Base-by-base conservation (phyloP, 75 land plant species). In the Azolla pinnata region DNA sequence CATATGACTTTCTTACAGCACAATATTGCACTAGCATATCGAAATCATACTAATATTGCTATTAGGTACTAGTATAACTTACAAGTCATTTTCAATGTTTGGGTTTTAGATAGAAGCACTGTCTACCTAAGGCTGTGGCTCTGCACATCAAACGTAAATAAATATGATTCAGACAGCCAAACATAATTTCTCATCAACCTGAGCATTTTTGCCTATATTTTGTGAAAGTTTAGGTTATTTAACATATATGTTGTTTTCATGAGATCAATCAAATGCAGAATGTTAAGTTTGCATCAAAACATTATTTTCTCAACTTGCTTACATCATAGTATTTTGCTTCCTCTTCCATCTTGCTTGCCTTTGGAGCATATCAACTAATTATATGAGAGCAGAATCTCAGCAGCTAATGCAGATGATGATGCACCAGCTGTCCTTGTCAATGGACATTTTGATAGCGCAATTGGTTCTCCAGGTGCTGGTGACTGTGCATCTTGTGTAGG, bases 401-500 rank as follows among this genome's bases (percentile, higher is more conserved):
- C 85, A 31, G 60, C 44, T 26, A 53, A 45, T 66, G 76, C 83
- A 47, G 48, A 67, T 52, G 86, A 85, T 5, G 62, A 69, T 63
- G 89, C 86, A 33, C 58, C 83, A 2, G 68, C 93, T 10, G 74
- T 91, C 67, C 67, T 91, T 31, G 65, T 91, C 0, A 91, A 91
- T 73, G 97, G 85, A 10, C 97, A 91, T 71, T 84, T 79, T 78
- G 97, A 91, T 63, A 70, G 88, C 50, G 86, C 97, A 33, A 75
- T 84, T 59, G 88, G 93, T 5, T 91, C 97, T 52, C 88, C 86
- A 9, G 97, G 93, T 49, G 97, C 97, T 61, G 88, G 79, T 31
- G 97, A 91, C 60, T 91, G 97, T 82, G 97, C 86, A 17, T 84
- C 97, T 23, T 91, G 97, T 79, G 88, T 91, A 70, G 91, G 90